Conservation (phyloP, 345 rosid genomes). For the Sonneratia alba region DNA sequence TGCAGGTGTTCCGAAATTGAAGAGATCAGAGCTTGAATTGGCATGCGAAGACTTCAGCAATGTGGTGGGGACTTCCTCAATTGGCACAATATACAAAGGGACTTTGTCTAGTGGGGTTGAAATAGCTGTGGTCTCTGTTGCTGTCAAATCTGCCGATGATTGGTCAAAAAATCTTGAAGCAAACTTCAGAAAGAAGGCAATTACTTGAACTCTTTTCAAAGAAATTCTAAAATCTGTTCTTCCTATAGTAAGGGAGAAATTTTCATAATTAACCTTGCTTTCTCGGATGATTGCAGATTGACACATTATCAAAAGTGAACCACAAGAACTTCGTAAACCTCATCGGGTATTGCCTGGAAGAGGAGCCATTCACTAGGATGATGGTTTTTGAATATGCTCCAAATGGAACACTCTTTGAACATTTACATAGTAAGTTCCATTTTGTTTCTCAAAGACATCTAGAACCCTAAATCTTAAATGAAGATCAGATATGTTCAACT, state of each 20-base stretch:
- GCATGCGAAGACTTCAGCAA: constrained; percentile 98
- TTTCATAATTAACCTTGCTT: not conserved
- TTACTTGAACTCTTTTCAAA: not conserved
- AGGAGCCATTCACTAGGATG: constrained; percentile 84
- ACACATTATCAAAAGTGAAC: constrained; percentile 64
- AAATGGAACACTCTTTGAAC: constrained; percentile 86
- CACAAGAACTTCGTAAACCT: constrained; percentile 94
- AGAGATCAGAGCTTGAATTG: constrained; percentile 69
- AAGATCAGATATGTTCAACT: not conserved
- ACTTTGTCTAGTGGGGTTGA: constrained; percentile 84
- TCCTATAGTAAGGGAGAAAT: not conserved
- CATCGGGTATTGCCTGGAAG: constrained; percentile 77
- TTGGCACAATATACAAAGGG: constrained; percentile 77
- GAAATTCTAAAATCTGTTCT: not conserved
- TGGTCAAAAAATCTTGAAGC: constrained; percentile 70
- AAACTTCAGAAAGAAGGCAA: constrained; percentile 77
- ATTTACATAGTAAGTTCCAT: constrained; percentile 64
- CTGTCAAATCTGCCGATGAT: constrained; percentile 36
- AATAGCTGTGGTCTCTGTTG: constrained; percentile 69
- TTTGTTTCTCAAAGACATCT: too few species aligned
- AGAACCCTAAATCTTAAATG: not conserved
- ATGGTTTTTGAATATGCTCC: constrained; percentile 98
- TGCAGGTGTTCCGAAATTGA: constrained; percentile 83
- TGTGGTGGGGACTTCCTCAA: constrained; percentile 60
- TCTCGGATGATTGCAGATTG: constrained; percentile 44